Evolutionary conservation across 345 rosid species (phyloP).

Genomic region (Zanthoxylum bungeanum): DNA sequence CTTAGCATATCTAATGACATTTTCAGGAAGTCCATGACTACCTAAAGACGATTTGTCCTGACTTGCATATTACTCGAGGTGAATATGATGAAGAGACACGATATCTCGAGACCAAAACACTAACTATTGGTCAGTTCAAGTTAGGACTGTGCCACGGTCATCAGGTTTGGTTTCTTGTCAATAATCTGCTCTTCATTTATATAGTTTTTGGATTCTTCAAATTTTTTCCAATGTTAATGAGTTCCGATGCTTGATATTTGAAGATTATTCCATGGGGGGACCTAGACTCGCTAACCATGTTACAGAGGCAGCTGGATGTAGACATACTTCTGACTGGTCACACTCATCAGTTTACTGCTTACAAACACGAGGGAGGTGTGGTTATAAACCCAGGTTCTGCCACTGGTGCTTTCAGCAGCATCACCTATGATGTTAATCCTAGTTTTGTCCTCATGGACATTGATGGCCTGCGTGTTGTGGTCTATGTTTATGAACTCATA

Average conservation of each 20-base stretch:
- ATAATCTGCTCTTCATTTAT: neutral
- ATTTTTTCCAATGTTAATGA: neutral
- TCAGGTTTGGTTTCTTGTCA: constrained; percentile 49
- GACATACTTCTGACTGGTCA: constrained; percentile 96
- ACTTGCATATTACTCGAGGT: too few relatives aligned
- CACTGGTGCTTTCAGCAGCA: constrained; percentile 86
- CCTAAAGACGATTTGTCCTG: constrained; percentile 83
- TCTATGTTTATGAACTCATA: constrained; percentile 87
- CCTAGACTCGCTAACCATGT: constrained; percentile 90
- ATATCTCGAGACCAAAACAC: constrained; percentile 80
- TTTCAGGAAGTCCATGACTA: constrained; percentile 92
- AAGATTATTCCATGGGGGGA: constrained; percentile 99
- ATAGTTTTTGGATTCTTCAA: neutral
- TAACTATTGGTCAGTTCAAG: constrained; percentile 95
- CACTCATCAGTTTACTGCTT: constrained; percentile 95
- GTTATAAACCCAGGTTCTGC: constrained; percentile 97
- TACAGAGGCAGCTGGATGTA: constrained; percentile 90
- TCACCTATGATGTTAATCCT: constrained; percentile 84
- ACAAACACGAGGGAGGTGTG: constrained; percentile 96
- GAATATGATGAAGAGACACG: constrained; percentile 82
- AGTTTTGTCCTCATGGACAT: constrained; percentile 98
- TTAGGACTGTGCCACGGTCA: constrained; percentile 93
- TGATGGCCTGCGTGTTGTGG: constrained; percentile 87
- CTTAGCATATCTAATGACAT: constrained; percentile 11
- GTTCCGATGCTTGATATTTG: constrained; percentile 5